Conservation (phyloP, 345 rosid genomes). For the Euclidium syriacum region DNA sequence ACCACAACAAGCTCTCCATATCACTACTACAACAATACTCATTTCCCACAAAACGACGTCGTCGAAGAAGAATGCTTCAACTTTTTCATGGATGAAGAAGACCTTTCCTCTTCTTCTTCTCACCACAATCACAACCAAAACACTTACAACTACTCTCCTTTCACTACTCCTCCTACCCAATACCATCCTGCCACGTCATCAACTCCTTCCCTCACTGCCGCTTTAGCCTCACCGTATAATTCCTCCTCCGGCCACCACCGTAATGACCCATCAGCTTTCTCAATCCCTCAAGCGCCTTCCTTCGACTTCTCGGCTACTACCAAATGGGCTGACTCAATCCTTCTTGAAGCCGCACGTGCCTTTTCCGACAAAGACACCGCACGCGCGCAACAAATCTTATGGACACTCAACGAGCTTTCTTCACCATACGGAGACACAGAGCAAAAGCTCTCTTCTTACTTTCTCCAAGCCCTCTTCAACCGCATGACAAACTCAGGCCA, state of each 20-base stretch:
- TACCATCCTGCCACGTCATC: conserved; percentile 36
- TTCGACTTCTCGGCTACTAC: conserved; percentile 62
- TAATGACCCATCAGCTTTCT: conserved; percentile 40
- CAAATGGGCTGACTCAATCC: conserved; percentile 68
- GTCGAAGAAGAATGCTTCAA: conserved; percentile 96
- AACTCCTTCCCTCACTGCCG: conserved; percentile 32
- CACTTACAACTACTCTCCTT: conserved; percentile 29
- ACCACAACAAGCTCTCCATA: conserved; percentile 69
- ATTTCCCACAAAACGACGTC: conserved; percentile 42
- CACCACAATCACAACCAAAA: conserved; percentile 32
- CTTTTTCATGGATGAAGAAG: conserved; percentile 99
- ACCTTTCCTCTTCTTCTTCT: conserved; percentile 96
- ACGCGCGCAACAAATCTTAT: conserved; percentile 75
- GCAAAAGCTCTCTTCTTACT: conserved; percentile 75
- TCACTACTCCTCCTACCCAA: conserved; percentile 31
- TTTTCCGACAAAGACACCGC: conserved; percentile 51
- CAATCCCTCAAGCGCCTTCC: conserved; percentile 45
- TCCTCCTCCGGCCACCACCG: conserved; percentile 31
- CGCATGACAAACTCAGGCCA: conserved; percentile 82
- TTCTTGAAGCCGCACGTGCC: conserved; percentile 70
- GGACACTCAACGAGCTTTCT: conserved; percentile 86
- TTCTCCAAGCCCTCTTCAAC: conserved; percentile 83
- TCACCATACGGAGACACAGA: conserved; percentile 92
- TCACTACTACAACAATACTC: conserved; percentile 49
- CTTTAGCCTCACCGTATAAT: conserved; percentile 28